A percentile compares a stretch with the other conserved stretches of the same genome.
Conservation (phyloP, 2,329 filamentous ascomycete species). For the Pseudogymnoascus verrucosus region DNA sequence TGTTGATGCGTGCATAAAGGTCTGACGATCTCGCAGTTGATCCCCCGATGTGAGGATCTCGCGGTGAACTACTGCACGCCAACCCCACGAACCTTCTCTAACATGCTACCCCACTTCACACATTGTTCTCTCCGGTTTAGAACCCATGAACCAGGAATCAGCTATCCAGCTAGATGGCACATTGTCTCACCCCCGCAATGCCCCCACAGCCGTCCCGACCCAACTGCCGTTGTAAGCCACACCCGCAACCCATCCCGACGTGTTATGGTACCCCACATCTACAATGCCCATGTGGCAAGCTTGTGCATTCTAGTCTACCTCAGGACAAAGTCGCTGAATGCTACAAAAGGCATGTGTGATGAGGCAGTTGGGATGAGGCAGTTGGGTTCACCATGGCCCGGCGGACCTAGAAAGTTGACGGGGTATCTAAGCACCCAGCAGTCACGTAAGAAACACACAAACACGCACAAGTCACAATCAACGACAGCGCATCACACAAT, state of each 20-base stretch:
- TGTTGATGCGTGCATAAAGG: not conserved
- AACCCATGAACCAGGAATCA: not conserved
- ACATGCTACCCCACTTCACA: not conserved
- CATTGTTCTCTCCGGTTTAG: not conserved
- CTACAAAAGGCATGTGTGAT: not conserved
- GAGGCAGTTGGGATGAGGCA: not conserved
- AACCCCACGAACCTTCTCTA: not conserved
- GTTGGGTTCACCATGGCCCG: not conserved
- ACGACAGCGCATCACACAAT: not conserved
- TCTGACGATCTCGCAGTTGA: not conserved
- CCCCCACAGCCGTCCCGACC: not conserved
- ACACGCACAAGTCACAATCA: not conserved
- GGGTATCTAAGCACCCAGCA: not conserved
- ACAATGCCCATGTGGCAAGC: not conserved
- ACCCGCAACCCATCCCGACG: not conserved
- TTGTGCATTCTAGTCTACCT: not conserved
- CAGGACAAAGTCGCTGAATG: not conserved
- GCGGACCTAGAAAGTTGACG: not conserved
- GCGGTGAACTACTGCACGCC: not conserved
- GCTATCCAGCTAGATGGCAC: not conserved
- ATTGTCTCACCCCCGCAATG: not conserved
- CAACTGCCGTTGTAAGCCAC: not conserved
- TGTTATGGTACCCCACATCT: not conserved
- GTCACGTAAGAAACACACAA: not conserved
- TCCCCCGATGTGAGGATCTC: not conserved